phyloP scores from a whole-genome alignment of 306 rosid species.

The Lathyrus aphaca region DNA sequence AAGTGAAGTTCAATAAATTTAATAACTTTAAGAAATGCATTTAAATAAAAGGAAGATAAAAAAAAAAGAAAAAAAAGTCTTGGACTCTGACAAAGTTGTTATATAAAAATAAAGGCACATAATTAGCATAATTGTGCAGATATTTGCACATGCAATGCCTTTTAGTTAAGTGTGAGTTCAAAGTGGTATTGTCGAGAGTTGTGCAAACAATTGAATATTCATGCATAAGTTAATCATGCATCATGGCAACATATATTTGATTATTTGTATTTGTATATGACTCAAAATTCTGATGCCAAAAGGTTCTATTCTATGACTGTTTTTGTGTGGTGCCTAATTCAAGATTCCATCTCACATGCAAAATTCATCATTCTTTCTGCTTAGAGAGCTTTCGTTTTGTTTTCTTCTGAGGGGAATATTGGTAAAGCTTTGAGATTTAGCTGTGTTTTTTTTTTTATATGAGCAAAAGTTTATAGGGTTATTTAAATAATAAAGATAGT shows the following conservation, averaged over 20 bases:
- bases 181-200: constrained; percentile 47
- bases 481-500: not conserved
- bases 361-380: constrained; percentile 52
- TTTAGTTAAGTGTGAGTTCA: constrained; percentile 40
- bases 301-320: not conserved
- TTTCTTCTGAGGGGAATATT: constrained; percentile 37
- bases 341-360: constrained; percentile 86
- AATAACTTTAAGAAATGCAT: constrained; percentile 20
- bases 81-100: constrained; percentile 41
- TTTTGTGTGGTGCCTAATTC: constrained; percentile 29
- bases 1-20: constrained; percentile 7
- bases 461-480: not conserved
- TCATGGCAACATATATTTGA: constrained; percentile 34
- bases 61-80: not conserved
- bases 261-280: constrained; percentile 27
- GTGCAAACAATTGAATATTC: constrained; percentile 44
- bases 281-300: constrained; percentile 34
- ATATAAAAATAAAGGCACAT: constrained; percentile 7
- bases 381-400: constrained; percentile 42
- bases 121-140: constrained; percentile 24
- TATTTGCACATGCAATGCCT: constrained; percentile 63
- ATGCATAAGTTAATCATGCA: constrained; percentile 48
- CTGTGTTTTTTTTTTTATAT: not conserved
- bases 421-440: constrained; percentile 31
- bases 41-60: not conserved